Conservation (phyloP, 2,329 filamentous ascomycete species). For the Dactylonectria macrodidyma region DNA sequence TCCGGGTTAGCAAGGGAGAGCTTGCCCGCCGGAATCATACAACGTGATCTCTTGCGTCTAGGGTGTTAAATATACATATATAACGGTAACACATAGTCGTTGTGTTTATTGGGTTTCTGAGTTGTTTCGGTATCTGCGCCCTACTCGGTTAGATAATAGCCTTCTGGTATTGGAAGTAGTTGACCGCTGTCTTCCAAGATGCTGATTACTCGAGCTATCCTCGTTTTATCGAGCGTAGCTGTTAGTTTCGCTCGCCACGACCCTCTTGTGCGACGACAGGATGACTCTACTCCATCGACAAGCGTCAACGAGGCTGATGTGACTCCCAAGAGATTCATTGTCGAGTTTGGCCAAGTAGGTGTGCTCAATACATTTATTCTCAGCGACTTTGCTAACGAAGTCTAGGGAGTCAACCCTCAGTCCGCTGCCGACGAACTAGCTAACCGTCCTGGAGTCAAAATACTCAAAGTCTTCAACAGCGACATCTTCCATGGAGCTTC, state of each 20-base stretch:
- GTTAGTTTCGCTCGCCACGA: not conserved
- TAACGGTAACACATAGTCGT: not conserved
- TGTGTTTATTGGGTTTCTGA: not conserved
- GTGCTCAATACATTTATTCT: not conserved
- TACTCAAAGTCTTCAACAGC: slow-evolving; percentile 7
- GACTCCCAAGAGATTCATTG: slow-evolving; percentile 7
- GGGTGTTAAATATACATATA: not conserved
- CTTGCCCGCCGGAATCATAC: not conserved
- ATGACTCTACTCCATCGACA: not conserved
- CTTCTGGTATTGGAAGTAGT: not conserved
- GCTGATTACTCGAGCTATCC: not conserved
- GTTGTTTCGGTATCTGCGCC: not conserved
- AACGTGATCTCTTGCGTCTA: not conserved
- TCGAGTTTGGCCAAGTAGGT: slow-evolving; percentile 2
- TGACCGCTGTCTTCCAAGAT: not conserved
- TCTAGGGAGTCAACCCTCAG: not conserved
- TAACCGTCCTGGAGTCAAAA: slow-evolving; percentile 1
- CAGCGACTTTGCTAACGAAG: not conserved
- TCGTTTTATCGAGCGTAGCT: slow-evolving; percentile 2
- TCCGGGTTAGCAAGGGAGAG: not conserved
- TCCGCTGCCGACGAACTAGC: not conserved
- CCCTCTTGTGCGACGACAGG: not conserved
- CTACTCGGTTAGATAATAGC: not conserved
- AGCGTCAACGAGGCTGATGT: slow-evolving; percentile 3
- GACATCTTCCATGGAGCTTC: slow-evolving; percentile 8